Conservation (phyloP, 768 basidiomycete genomes). For the Pisolithus marmoratus region DNA sequence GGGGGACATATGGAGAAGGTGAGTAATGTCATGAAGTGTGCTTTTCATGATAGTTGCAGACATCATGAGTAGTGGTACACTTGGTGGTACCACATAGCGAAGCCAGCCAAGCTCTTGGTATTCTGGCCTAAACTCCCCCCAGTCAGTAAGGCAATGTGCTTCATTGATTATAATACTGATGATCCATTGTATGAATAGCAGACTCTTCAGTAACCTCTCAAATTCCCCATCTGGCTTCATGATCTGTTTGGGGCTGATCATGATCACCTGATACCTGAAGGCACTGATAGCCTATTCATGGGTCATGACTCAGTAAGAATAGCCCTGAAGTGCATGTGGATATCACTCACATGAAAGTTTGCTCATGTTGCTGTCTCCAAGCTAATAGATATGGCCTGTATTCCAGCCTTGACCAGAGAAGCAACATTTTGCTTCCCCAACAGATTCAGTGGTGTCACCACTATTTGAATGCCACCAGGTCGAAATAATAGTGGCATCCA, state of each 20-base stretch:
- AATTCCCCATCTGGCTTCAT: slow-evolving; percentile 6
- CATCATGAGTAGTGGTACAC: too few relatives aligned
- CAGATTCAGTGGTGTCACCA: slow-evolving; percentile 24
- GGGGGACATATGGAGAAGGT: too few relatives aligned
- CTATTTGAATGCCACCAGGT: slow-evolving; percentile 14
- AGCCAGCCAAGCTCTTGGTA: too few relatives aligned
- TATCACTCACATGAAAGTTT: slow-evolving; percentile 12
- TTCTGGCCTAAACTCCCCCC: too few relatives aligned
- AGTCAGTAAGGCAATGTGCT: too few relatives aligned
- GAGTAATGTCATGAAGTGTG: too few relatives aligned
- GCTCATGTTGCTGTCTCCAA: slow-evolving; percentile 10
- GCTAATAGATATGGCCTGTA: slow-evolving; percentile 14
- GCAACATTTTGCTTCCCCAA: slow-evolving; percentile 18
- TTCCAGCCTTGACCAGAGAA: slow-evolving; percentile 4
- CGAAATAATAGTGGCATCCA: slow-evolving; percentile 26
- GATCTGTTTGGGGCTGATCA: slow-evolving; percentile 6
- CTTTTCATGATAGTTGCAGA: too few relatives aligned
- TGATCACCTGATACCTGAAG: slow-evolving; percentile 2
- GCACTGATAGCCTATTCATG: slow-evolving; percentile 1
- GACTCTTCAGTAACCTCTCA: too few relatives aligned
- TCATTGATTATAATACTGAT: too few relatives aligned
- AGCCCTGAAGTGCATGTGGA: neutral
- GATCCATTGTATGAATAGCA: too few relatives aligned
- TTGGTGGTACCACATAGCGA: too few relatives aligned
- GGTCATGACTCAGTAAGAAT: neutral